Percentiles rank a stretch among this genome's conserved stretches.
These are phyloP conservation scores for Colletotrichum lindemuthianum DNA, from an alignment of 2,329 filamentous ascomycete genomes.

Conservation along the genomic window DNA sequence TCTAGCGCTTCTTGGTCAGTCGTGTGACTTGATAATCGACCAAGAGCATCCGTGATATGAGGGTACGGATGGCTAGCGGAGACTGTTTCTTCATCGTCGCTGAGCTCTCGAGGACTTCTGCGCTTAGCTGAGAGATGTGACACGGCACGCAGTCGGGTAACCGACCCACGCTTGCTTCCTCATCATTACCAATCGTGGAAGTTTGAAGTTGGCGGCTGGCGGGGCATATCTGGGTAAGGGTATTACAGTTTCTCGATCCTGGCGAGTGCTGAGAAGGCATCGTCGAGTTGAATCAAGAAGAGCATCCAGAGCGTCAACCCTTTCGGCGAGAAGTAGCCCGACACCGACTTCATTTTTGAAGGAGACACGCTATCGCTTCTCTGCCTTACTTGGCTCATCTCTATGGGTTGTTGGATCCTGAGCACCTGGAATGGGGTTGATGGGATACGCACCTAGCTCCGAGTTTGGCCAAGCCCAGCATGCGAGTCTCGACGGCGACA, in stretches of 20 bases:
- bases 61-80: too few relatives aligned
- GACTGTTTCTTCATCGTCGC: too few relatives aligned
- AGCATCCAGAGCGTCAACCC: conserved; percentile 58
- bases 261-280: conserved; percentile 54
- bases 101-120: too few relatives aligned
- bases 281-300: conserved; percentile 55
- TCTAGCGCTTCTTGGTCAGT: too few relatives aligned
- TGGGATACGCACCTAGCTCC: conserved; percentile 46
- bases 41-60: too few relatives aligned
- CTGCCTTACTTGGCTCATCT: conserved; percentile 49
- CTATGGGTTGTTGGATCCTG: conserved; percentile 52
- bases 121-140: too few relatives aligned
- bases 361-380: conserved; percentile 55
- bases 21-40: too few relatives aligned
- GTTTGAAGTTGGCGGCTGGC: conserved; percentile 45
- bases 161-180: too few relatives aligned
- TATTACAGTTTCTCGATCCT: conserved; percentile 59
- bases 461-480: conserved; percentile 28
- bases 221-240: conserved; percentile 58
- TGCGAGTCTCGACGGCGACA: conserved; percentile 38
- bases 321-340: conserved; percentile 50
- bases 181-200: too few relatives aligned
- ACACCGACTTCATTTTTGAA: conserved; percentile 57
- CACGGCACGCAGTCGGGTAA: too few relatives aligned
- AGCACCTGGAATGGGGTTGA: conserved; percentile 51